Evolutionary conservation across 164 flowering plant species (phyloP), one percentile per base, ranked within the genome.

Genomic region (Nelumbo lutea): DNA sequence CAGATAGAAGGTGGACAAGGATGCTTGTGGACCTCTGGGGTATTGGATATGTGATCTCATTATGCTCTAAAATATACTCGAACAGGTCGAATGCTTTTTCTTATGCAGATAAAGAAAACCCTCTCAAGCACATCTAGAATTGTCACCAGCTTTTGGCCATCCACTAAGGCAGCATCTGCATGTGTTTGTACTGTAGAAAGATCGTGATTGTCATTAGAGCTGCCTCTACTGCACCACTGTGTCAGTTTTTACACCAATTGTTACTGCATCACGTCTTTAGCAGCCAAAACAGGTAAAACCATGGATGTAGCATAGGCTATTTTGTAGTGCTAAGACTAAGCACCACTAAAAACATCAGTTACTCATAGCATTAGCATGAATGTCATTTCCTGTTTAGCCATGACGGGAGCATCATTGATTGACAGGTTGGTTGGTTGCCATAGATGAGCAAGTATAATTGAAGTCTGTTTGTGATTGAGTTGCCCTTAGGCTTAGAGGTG

Each of bases 271-370:
- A 76, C 2, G 68, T 71, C 68, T 64, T 77, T 7, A 73, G 62
- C 7, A 77, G 74, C 69, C 79, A 77, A 61, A 76, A 63, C 79
- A 77, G 40, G 68, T 51, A 1, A 59, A 56, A 5, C 79, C 79
- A 59, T 77, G 79, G 62, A 70, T 40, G 4, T 68, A 46, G 69
- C 79, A 77, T 42, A 15, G 15, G 48, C 14, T 59, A 9, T 42
- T 41, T 9, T 42, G 4, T 46, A 40, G 61, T 48, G n/a, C 40
- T 38, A 48, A 8, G 40, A 58, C 40, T 14, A 76, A 69, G 52
- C 76, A 77, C 70, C 79, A 70, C 66, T 41, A 63, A 42, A 68
- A 65, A 68, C 4, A 50, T 62, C 61, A 7, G 42, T 50, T 3
- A 69, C 46, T 39, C 42, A 41, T 44, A 13, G 69, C 61, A 68